A percentile compares a stretch with the other conserved stretches of the same genome.
Conservation (phyloP, 208 protist species). For the Crithidia fasciculata region DNA sequence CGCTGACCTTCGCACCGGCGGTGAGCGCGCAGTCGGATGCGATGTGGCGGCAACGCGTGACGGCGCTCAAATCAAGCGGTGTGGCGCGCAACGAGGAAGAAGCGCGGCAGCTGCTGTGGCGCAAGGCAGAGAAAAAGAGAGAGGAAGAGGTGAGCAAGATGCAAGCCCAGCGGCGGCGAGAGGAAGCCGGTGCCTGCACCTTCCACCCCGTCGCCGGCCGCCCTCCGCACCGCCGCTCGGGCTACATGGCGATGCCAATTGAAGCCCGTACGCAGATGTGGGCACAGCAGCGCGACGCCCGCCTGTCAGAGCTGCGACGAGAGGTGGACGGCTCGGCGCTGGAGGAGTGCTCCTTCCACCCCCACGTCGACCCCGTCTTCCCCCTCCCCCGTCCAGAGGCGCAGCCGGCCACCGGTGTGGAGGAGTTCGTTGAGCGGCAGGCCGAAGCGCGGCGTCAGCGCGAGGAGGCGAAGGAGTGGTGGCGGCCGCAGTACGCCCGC, state of each 20-base stretch:
- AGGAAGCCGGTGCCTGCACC: constrained; percentile 62
- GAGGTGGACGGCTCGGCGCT: constrained; percentile 40
- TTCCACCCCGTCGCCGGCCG: constrained; percentile 69
- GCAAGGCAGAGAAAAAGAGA: constrained; percentile 50
- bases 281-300: constrained; percentile 54
- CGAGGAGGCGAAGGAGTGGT: constrained; percentile 64
- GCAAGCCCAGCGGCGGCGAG: constrained; percentile 29
- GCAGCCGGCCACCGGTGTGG: constrained; percentile 40
- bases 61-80: constrained; percentile 49
- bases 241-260: constrained; percentile 42
- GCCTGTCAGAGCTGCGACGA: constrained; percentile 40
- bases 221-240: constrained; percentile 41
- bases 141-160: constrained; percentile 39
- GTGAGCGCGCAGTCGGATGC: constrained; percentile 47
- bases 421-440: constrained; percentile 63
- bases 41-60: constrained; percentile 60
- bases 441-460: constrained; percentile 56
- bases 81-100: constrained; percentile 38
- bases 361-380: constrained; percentile 55
- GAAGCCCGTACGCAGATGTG: constrained; percentile 57
- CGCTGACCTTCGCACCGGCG: constrained; percentile 56
- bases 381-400: constrained; percentile 41
- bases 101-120: constrained; percentile 70
- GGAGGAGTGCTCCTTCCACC: constrained; percentile 71
- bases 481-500: constrained; percentile 40